Evolutionary conservation across 768 basidiomycete genomes (phyloP), one percentile per base, ranked within the genome.

Genomic region (Dioszegia crocea): DNA sequence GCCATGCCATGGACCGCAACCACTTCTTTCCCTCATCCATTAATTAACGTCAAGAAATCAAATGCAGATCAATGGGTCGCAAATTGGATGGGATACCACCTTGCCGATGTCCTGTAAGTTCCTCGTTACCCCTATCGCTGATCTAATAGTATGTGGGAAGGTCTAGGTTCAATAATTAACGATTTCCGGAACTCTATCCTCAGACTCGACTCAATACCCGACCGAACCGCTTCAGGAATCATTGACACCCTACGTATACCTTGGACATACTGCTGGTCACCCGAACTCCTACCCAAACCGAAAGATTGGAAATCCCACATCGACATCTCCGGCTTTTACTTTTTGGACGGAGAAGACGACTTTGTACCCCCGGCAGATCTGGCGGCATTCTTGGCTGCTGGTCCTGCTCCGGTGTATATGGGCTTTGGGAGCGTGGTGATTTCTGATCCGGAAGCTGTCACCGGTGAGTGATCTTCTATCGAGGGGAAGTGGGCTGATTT

Each of bases 341-440:
- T 85, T 70, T 77, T 85, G 3, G 82, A 84, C 61, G 73, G 82
- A 24, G 82, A 80, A 0, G 78, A 79, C 2, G 77, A 66, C n/a
- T 85, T 82, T 64, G 72, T 73, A 31, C 84, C 85, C 0, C 68
- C 78, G 3, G 64, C 73, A 4, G 83, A 83, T n/a, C 74, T 85
- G 4, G 77, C 74, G 4, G 68, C 76, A 0, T 85, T 85, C 63
- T 67, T 86, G 40, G 78, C 73, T 0, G 78, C 76, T 1, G 84
- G 84, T 29, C 77, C 79, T 8, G 65, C 83, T 1, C 84, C 85
- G 1, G 76, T 86, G 10, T 86, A 85, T 64, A 84, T 86, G 54
- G 85, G 84, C 82, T 86, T 86, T 67, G 84, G 85, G 11, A 84
- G 84, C 0, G 82, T 86, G 2, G 82, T 83, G 2, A 82, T 86